Evolutionary conservation across 306 rosid genomes (phyloP), one percentile per base, ranked within the genome.

Genomic region (Acacia crassicarpa): DNA sequence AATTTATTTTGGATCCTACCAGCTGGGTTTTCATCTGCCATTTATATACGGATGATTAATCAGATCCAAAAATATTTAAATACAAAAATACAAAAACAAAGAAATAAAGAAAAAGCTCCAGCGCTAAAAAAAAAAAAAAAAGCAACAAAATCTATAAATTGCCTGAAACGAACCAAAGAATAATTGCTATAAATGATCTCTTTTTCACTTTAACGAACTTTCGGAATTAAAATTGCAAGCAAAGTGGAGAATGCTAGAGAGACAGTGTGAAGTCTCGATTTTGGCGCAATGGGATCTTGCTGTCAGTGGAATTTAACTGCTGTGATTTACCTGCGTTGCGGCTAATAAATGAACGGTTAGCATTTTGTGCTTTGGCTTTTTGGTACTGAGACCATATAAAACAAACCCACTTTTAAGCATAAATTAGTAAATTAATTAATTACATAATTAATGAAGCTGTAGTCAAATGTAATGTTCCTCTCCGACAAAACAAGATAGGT

Each of bases 1-100:
- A 85, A 81, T 80, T 81, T 72, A 72, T 74, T 82, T 85, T 82
- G 92, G 89, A 84, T 87, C 78, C 83, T 69, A 38, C 62, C 80
- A 58, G 65, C 65, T 38, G 73, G 27, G 71, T 73, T 51, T 49
- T 62, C 61, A 72, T 78, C 74, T 70, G 79, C 83, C 82, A 5
- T 82, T 6, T 43, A 65, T 66, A 61, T 10, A 35, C 80, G 10
- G 48, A 6, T 38, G 53, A 56, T 15, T 75, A 41, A 33, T 27
- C 35, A 17, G 48, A 58, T 63, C 22, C 44, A 73, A 38, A 32
- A 71, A 66, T 51, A 85, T 10, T 74, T 77, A 72, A 72, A 72
- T 25, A 14, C 0, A 69, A 68, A n/a, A n/a, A n/a, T n/a, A 72
- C 62, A 69, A 68, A 6, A 4, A 20, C 13, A 25, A 1, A 61